Percentiles rank a stretch among this genome's conserved stretches.
These are phyloP conservation scores for Macrocybe gigantea DNA, from an alignment of 768 basidiomycete species.

Conservation along the genomic window DNA sequence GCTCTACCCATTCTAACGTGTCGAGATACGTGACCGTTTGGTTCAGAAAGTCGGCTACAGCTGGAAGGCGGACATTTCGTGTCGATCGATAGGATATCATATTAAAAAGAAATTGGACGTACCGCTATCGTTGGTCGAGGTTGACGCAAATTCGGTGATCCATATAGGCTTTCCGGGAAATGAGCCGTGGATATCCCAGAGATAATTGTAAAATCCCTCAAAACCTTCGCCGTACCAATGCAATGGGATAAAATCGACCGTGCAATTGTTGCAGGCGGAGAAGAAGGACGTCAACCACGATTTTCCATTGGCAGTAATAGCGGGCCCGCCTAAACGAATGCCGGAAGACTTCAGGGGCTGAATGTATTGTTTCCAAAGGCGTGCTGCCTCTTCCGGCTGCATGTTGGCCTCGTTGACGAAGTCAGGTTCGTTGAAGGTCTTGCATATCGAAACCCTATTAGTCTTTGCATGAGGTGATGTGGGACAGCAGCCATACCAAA, in stretches of 20 bases:
- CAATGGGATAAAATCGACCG: constrained; percentile 43
- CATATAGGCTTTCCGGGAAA: constrained; percentile 50
- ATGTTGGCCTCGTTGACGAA: constrained; percentile 42
- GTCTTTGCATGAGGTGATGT: constrained; percentile 7
- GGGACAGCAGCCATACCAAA: constrained; percentile 29
- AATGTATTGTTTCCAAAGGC: constrained; percentile 53
- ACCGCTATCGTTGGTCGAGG: constrained; percentile 39
- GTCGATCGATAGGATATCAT: background rate
- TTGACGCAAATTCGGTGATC: constrained; percentile 63
- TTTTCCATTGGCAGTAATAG: constrained; percentile 47
- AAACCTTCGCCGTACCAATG: constrained; percentile 57
- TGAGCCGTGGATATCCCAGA: constrained; percentile 44
- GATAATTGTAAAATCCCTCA: constrained; percentile 47
- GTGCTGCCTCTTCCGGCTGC: constrained; percentile 35
- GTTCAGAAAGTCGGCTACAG: constrained; percentile 52
- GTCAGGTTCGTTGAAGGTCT: constrained; percentile 51
- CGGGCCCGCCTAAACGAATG: constrained; percentile 51
- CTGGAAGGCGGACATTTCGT: constrained; percentile 14
- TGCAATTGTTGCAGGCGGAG: constrained; percentile 42
- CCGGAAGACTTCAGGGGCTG: constrained; percentile 48
- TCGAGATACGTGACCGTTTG: constrained; percentile 53
- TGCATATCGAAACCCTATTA: constrained; percentile 35
- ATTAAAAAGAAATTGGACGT: constrained; percentile 2
- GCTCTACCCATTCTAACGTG: constrained; percentile 48
- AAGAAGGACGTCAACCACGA: constrained; percentile 53